Percentiles rank a stretch among this genome's conserved stretches.
Evolutionary conservation across 1,139 yeast species (phyloP).

Genomic region (Saccharomyces hybrid): DNA sequence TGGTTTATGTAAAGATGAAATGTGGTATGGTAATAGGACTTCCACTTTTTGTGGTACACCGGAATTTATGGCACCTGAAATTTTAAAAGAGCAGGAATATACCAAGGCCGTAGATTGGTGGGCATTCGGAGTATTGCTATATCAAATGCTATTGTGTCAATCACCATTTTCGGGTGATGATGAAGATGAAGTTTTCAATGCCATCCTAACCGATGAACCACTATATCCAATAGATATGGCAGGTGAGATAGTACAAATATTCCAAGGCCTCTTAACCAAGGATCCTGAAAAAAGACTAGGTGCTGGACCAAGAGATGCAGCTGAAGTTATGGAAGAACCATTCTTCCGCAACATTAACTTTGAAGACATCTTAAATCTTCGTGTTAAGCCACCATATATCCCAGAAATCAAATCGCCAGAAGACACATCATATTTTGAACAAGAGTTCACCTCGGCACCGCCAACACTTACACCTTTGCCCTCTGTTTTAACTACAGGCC

Average conservation of each 20-base stretch:
- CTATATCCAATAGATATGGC: conserved; percentile 97
- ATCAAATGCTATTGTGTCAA: conserved; percentile 93
- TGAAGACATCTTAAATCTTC: conserved; percentile 69
- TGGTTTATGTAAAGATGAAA: conserved; percentile 92
- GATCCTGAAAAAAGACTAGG: conserved; percentile 84
- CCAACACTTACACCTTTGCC: conserved; percentile 95
- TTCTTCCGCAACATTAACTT: conserved; percentile 86
- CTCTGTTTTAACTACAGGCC: conserved; percentile 75
- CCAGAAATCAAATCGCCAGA: conserved; percentile 81
- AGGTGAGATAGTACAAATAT: conserved; percentile 86
- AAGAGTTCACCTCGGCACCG: conserved; percentile 89
- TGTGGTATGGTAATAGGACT: conserved; percentile 88
- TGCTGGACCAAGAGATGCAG: conserved; percentile 79
- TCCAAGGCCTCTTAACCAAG: conserved; percentile 83
- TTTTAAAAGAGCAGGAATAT: conserved; percentile 83
- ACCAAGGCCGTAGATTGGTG: conserved; percentile 98
- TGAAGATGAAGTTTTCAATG: conserved; percentile 96
- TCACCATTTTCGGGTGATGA: conserved; percentile 98
- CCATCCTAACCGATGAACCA: conserved; percentile 95
- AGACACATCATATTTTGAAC: conserved; percentile 89
- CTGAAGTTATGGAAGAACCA: conserved; percentile 91
- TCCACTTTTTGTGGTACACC: conserved; percentile 99
- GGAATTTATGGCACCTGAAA: conserved; percentile 98
- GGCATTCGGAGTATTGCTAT: conserved; percentile 95
- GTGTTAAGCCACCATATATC: conserved; percentile 76